Percentiles rank a stretch among this genome's conserved stretches.
phyloP scores from a whole-genome alignment of 2,329 filamentous ascomycete genomes.

The Sporothrix brasiliensis region DNA sequence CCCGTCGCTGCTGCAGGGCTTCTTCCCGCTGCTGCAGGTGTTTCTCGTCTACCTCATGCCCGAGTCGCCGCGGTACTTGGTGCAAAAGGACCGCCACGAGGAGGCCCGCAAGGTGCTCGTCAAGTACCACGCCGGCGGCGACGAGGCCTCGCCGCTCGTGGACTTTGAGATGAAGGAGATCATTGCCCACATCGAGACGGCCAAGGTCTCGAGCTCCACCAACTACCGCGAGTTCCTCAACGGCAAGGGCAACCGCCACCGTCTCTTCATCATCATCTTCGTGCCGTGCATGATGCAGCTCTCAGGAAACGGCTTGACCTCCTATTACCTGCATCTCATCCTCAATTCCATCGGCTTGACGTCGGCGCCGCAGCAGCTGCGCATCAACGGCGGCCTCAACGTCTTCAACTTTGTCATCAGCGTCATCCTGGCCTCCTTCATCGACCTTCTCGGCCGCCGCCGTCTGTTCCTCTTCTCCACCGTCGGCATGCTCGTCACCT shows the following conservation, averaged over 20 bases:
- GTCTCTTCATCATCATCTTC: slow-evolving; percentile 29
- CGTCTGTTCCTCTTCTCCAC: slow-evolving; percentile 42
- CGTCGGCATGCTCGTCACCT: slow-evolving; percentile 35
- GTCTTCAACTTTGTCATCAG: slow-evolving; percentile 32
- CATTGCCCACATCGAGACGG: slow-evolving; percentile 10
- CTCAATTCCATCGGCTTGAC: slow-evolving; percentile 39
- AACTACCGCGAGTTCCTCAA: slow-evolving; percentile 47
- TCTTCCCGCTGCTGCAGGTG: slow-evolving; percentile 42
- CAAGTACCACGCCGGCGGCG: slow-evolving; percentile 36
- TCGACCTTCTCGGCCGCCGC: slow-evolving; percentile 41
- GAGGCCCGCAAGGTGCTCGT: slow-evolving; percentile 43
- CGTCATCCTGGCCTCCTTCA: slow-evolving; percentile 37
- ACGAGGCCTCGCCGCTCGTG: slow-evolving; percentile 51
- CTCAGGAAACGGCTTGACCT: slow-evolving; percentile 25
- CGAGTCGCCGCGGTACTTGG: slow-evolving; percentile 30
- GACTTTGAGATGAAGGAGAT: slow-evolving; percentile 49
- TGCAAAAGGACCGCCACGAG: slow-evolving; percentile 36
- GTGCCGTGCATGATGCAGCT: slow-evolving; percentile 29
- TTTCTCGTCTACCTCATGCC: slow-evolving; percentile 29
- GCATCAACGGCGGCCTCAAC: slow-evolving; percentile 46
- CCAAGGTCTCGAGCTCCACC: background rate
- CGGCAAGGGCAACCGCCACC: slow-evolving; percentile 30
- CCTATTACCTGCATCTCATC: slow-evolving; percentile 28
- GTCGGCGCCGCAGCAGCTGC: slow-evolving; percentile 44
- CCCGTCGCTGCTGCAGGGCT: slow-evolving; percentile 56